Evolutionary conservation across 768 basidiomycete species (phyloP).

Genomic region (Suillus brevipes): DNA sequence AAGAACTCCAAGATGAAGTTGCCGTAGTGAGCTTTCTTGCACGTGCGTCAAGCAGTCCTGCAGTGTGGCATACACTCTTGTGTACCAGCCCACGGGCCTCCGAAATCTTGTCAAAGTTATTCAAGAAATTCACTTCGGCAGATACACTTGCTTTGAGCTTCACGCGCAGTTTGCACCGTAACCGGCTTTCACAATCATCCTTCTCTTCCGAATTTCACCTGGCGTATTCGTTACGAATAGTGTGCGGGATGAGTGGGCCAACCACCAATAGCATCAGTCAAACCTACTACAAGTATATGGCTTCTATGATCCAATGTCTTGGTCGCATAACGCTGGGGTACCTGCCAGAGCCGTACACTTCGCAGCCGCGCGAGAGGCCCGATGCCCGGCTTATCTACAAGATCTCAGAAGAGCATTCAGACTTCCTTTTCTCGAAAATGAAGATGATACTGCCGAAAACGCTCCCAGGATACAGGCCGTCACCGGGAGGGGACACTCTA

Average conservation of each 20-base stretch:
- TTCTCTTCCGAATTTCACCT: not conserved
- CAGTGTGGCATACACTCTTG: not conserved
- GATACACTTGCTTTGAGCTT: constrained; percentile 22
- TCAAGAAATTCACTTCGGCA: not conserved
- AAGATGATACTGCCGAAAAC: constrained; percentile 1
- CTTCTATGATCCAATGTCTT: not conserved
- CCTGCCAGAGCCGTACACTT: constrained; percentile 3
- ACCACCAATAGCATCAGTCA: not conserved
- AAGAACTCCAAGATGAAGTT: constrained; percentile 2
- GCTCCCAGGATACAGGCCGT: not conserved
- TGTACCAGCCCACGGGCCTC: not conserved
- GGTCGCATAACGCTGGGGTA: not conserved
- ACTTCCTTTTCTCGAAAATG: constrained; percentile 1
- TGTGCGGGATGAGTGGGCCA: not conserved
- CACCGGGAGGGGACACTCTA: constrained; percentile 1
- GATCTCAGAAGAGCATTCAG: constrained; percentile 9
- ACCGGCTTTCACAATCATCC: constrained; percentile 13
- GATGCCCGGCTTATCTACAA: constrained; percentile 4
- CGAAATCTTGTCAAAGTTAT: not conserved
- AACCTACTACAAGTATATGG: not conserved
- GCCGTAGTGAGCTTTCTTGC: not conserved
- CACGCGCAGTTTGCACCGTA: constrained; percentile 28
- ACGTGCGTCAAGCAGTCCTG: not conserved
- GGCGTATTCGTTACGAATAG: not conserved
- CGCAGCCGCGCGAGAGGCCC: constrained; percentile 5